These are phyloP conservation scores for Thelonectria discophora DNA, from an alignment of 2,329 filamentous ascomycete species.

Conservation along the genomic window DNA sequence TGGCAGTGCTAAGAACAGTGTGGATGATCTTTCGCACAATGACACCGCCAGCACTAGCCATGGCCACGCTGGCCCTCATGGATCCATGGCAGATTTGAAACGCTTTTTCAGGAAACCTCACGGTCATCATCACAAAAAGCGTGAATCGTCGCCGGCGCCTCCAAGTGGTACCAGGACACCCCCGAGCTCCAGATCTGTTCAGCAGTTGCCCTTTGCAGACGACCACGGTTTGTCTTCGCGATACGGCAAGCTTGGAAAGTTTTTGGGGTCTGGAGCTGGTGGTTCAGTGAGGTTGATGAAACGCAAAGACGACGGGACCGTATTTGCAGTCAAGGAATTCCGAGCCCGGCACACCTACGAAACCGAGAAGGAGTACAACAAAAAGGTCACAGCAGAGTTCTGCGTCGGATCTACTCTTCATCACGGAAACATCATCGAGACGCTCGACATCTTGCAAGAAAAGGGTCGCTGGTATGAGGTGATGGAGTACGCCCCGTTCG, in stretches of 20 bases:
- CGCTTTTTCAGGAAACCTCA: conserved; percentile 91
- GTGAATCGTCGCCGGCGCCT: conserved; percentile 70
- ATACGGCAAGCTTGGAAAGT: conserved; percentile 95
- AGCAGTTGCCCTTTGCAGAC: conserved; percentile 88
- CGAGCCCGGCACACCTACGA: conserved; percentile 91
- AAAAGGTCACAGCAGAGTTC: conserved; percentile 98
- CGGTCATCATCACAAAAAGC: conserved; percentile 76
- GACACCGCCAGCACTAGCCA: conserved; percentile 39
- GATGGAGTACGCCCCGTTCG: conserved; percentile 97
- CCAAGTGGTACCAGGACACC: conserved; percentile 60
- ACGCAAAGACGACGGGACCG: conserved; percentile 87
- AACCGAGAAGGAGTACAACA: conserved; percentile 93
- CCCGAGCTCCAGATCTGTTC: conserved; percentile 56
- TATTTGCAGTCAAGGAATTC: conserved; percentile 98
- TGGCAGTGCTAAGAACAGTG: conserved; percentile 46
- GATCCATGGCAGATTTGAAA: conserved; percentile 94
- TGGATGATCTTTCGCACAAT: conserved; percentile 46
- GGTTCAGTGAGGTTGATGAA: conserved; percentile 96
- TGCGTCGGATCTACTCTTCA: conserved; percentile 97
- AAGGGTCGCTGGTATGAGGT: conserved; percentile 96
- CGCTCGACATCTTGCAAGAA: conserved; percentile 94
- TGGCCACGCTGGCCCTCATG: conserved; percentile 55
- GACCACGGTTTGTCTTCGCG: conserved; percentile 90
- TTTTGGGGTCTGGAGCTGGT: conserved; percentile 91
- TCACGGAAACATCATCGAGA: conserved; percentile 98